Base-by-base conservation (phyloP, 1,139 yeast genomes). In the Insectozyma bohioensis region DNA sequence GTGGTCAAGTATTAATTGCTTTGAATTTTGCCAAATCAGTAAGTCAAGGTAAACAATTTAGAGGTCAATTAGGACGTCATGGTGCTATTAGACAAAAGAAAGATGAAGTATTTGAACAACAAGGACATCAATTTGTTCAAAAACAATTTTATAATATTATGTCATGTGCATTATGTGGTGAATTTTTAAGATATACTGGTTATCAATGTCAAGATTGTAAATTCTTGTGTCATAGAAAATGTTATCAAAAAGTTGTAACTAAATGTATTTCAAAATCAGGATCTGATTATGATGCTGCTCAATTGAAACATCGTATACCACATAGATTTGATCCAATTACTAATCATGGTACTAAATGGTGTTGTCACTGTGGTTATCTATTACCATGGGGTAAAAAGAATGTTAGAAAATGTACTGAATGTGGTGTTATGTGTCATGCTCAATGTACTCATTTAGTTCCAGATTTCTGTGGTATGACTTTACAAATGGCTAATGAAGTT, bases 101-200 rank as follows among this genome's bases (percentile, higher is more conserved):
- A 51, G 97, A 90, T 53, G 97, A 90, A 51, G 87, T 92, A 1
- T 87, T 80, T 55, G 97, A 90, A 59, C 95, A 92, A 52, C 95
- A 87, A 54, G 98, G 98, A 10, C 98, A 92, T 63, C 95, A 87
- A 58, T 92, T 92, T 64, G 95, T 87, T 24, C 96, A 87, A 56
- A 92, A 87, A 48, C 96, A 88, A 55, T 88, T 92, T 54, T 92
- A 92, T 71, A 87, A 86, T 48, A 86, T 92, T 49, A 92, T 92
- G 97, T 79, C 94, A 45, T 92, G 98, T 64, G 96, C 97, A 1
- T 78, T 88, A 41, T 92, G 98, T 71, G 96, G 95, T 8, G 97
- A 92, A 42, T 90, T 92, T 53, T 68, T 92, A 45, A 83, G 95
- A 48, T 88, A 92, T 43, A 79, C 87, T n/a, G 97, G 97, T 8